Base-by-base conservation (phyloP, 1,139 yeast genomes). In the Saccharomyces pastorianus region DNA sequence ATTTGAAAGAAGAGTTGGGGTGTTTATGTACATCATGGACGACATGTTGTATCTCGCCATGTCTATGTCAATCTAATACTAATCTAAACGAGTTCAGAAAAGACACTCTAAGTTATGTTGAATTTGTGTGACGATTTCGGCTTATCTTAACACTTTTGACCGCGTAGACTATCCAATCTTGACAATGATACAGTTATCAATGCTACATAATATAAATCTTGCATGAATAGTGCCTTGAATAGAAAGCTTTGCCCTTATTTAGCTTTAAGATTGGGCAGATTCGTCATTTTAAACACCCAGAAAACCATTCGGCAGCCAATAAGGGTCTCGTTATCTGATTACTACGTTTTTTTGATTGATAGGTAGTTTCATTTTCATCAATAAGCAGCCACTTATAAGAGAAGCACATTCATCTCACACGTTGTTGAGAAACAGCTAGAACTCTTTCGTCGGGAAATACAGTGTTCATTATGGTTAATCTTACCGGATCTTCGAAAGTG, bases 401-500 rank as follows among this genome's bases (percentile, higher is more conserved):
- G 11, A 17, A 20, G 44, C 11, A 8, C 4, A 8, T 38, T 38
- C 25, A 38, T 11, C 6, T 38, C 13, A 20, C 6, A 38, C 44
- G 6, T 17, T 20, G 25, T 38, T 38, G 23, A 20, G 6, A 17
- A 20, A 38, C 13, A 38, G 1, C 13, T 9, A 20, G 23, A 20
- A 17, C 44, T 13, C 23, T 9, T 38, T 3, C 25, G 4, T 8
- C 6, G 44, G 25, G 4, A 17, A 38, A 7, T 17, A 38, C 1
- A 38, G 25, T 17, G n/a, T 20, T 38, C 44, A 11, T 17, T 6
- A 38, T 38, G 44, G 44, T 38, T 2, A 38, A 38, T 4, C 44
- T 3, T 38, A 6, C 11, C 11, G 44, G 44, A 38, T 38, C 44
- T 23, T 56, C 67, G 8, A 64, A 56, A 50, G 60, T 59, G 13